Evolutionary conservation across 2,329 filamentous ascomycete species (phyloP).

Genomic region (Sclerotiophoma versabilis): DNA sequence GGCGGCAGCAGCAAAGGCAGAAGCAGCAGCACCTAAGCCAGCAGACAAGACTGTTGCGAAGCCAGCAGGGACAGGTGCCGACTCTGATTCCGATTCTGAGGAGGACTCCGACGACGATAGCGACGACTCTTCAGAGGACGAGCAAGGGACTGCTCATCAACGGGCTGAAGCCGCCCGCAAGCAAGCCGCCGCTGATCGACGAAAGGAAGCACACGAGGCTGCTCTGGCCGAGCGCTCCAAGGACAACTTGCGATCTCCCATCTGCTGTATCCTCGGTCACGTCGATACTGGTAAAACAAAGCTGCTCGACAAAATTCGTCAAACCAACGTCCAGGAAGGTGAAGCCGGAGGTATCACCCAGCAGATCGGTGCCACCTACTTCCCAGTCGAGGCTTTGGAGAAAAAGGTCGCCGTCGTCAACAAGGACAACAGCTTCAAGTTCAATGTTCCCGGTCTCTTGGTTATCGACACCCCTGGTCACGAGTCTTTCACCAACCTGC

Average conservation of each 20-base stretch:
- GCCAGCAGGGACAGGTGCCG: constrained; percentile 15
- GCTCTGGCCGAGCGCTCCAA: constrained; percentile 89
- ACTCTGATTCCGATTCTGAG: constrained; percentile 51
- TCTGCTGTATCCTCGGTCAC: constrained; percentile 99
- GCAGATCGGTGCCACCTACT: constrained; percentile 99
- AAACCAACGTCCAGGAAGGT: constrained; percentile 98
- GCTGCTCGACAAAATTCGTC: constrained; percentile 95
- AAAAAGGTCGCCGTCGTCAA: constrained; percentile 96
- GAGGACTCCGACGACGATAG: constrained; percentile 62
- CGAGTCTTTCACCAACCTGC: constrained; percentile 99
- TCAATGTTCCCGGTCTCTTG: constrained; percentile 95
- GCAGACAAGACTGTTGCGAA: constrained; percentile 16
- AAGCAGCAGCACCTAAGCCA: constrained; percentile 23
- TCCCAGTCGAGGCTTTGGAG: constrained; percentile 90
- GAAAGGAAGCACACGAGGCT: constrained; percentile 89
- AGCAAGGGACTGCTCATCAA: constrained; percentile 75
- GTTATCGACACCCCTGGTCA: constrained; percentile 99
- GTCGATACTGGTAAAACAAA: constrained; percentile 99
- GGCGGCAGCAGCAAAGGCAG: constrained; percentile 42
- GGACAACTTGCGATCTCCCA: constrained; percentile 94
- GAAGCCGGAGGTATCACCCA: constrained; percentile 99
- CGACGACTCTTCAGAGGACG: constrained; percentile 72
- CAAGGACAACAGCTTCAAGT: constrained; percentile 85
- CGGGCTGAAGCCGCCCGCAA: constrained; percentile 79
- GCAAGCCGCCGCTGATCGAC: constrained; percentile 84